A percentile compares a stretch with the other conserved stretches of the same genome.
phyloP scores from a whole-genome alignment of 208 protist species.

The Porcisia hertigi region DNA sequence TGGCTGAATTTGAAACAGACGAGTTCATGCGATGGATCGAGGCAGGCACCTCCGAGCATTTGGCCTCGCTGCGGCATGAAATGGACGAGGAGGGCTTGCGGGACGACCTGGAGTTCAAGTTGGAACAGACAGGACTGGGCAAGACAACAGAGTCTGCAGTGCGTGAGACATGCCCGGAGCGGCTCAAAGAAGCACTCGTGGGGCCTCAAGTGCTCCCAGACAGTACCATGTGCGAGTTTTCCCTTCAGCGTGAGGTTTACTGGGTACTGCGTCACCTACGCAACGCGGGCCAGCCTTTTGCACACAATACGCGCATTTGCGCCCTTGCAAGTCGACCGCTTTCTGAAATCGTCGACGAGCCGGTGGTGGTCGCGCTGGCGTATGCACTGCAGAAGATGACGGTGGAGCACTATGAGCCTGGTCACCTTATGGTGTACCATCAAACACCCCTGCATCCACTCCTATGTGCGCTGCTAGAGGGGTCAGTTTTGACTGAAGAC shows the following conservation, averaged over 20 bases:
- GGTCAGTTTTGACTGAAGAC: constrained; percentile 49
- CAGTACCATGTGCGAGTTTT: constrained; percentile 56
- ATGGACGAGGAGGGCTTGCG: constrained; percentile 8
- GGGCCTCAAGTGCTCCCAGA: constrained; percentile 48
- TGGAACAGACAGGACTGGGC: constrained; percentile 67
- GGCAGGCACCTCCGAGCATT: constrained; percentile 24
- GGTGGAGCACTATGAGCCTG: constrained; percentile 69
- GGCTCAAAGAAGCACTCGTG: constrained; percentile 48
- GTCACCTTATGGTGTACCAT: constrained; percentile 83
- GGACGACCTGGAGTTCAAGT: constrained; percentile 64
- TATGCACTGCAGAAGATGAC: constrained; percentile 82
- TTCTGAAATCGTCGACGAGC: constrained; percentile 61
- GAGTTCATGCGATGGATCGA: constrained; percentile 84
- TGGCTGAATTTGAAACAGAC: constrained; percentile 32
- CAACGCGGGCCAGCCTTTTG: constrained; percentile 69
- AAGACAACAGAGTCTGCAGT: constrained; percentile 40
- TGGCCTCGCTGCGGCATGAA: neutral
- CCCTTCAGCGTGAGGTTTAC: constrained; percentile 70
- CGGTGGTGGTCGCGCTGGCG: constrained; percentile 63
- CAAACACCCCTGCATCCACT: constrained; percentile 78
- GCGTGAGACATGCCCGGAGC: constrained; percentile 63
- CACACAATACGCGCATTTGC: constrained; percentile 78
- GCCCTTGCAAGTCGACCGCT: constrained; percentile 50
- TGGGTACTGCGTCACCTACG: constrained; percentile 84
- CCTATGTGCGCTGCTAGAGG: constrained; percentile 63